Percentiles rank a stretch among this genome's conserved stretches.
Evolutionary conservation across 1,284 basidiomycete genomes (phyloP).

Genomic region (Cryptococcus jaspeensis): DNA sequence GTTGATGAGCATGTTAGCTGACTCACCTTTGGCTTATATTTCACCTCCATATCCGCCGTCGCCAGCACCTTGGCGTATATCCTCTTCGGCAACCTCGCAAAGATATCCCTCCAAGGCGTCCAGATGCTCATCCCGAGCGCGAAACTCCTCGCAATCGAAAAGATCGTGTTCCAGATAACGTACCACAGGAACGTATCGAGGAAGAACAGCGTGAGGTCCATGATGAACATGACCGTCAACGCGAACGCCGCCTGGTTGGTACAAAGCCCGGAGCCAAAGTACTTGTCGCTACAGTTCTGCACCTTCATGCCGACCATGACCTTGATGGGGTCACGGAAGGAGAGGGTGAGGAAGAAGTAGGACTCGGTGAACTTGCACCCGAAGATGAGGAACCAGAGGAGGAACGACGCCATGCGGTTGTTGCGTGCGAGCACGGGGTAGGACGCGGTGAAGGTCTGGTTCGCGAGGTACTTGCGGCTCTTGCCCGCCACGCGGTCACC

Average conservation of each 20-base stretch:
- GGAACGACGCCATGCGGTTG: constrained; percentile 66
- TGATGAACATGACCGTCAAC: constrained; percentile 91
- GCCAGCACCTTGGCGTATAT: constrained; percentile 92
- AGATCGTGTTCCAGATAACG: constrained; percentile 91
- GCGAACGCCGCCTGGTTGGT: constrained; percentile 87
- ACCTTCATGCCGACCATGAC: constrained; percentile 94
- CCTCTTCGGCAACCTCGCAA: constrained; percentile 84
- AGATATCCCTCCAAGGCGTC: constrained; percentile 97
- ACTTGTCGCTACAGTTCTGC: constrained; percentile 77
- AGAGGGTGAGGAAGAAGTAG: constrained; percentile 91
- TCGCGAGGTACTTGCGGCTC: constrained; percentile 88
- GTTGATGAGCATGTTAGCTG: not conserved
- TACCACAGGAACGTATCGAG: constrained; percentile 96
- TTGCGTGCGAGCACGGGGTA: constrained; percentile 70
- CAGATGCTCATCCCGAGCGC: constrained; percentile 87
- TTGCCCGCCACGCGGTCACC: constrained; percentile 92
- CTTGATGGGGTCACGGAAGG: constrained; percentile 83
- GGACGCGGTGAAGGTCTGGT: constrained; percentile 91
- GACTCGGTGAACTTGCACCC: constrained; percentile 91
- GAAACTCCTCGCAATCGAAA: constrained; percentile 87
- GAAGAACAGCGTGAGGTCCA: constrained; percentile 93
- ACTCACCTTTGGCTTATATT: constrained; percentile 91
- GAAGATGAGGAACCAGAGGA: constrained; percentile 85
- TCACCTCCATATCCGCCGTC: constrained; percentile 88
- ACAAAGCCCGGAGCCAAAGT: constrained; percentile 77